Conservation (phyloP, 1,139 yeast genomes). For the Protomyces inundatus region DNA sequence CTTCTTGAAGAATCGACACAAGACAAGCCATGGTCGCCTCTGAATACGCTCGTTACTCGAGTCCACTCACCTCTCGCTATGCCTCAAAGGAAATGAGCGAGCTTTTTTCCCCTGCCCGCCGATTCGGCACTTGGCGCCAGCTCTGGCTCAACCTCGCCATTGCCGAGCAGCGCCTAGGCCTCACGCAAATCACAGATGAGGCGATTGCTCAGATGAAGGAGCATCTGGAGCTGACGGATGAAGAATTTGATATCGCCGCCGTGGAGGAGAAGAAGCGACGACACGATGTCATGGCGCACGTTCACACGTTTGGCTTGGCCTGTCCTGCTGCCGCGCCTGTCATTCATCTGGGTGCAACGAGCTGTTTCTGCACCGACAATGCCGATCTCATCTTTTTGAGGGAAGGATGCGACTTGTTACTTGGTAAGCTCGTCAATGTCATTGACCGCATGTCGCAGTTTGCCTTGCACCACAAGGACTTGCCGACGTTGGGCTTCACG, state of each 20-base stretch:
- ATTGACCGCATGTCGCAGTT: conserved; percentile 83
- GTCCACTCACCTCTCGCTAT: conserved; percentile 93
- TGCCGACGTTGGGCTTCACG: conserved; percentile 98
- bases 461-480: conserved; percentile 85
- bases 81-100: conserved; percentile 96
- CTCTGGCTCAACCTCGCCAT: conserved; percentile 93
- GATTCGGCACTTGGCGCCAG: conserved; percentile 98
- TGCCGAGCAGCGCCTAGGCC: conserved; percentile 90
- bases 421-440: conserved; percentile 92
- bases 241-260: conserved; percentile 81
- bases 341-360: conserved; percentile 96
- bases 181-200: conserved; percentile 75
- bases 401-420: conserved; percentile 87
- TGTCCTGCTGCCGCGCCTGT: conserved; percentile 97
- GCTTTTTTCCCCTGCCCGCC: conserved; percentile 83
- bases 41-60: conserved; percentile 48
- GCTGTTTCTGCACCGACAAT: conserved; percentile 95
- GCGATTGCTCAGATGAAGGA: conserved; percentile 81
- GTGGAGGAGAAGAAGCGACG: conserved; percentile 96
- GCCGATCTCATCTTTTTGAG: conserved; percentile 95
- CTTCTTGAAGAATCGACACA: no score
- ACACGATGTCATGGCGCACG: conserved; percentile 99
- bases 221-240: conserved; percentile 79
- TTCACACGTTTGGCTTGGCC: conserved; percentile 84
- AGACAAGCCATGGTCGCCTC: conserved; percentile 5